phyloP scores from a whole-genome alignment of 495 filamentous ascomycete genomes.

The Penicillium pancosmium region DNA sequence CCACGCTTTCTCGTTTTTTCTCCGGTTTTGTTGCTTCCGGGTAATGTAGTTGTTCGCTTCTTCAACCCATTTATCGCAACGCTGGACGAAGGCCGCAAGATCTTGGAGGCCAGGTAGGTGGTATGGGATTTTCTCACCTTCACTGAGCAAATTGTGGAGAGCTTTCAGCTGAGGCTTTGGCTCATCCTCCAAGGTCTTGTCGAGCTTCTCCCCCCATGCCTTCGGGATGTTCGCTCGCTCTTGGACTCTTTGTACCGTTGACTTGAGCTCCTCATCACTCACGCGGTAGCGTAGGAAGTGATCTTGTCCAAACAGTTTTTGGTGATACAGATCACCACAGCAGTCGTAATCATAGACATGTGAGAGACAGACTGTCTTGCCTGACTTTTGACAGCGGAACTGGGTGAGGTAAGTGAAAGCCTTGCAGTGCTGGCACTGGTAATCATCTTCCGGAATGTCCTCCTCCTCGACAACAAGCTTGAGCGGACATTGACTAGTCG shows the following conservation, averaged over 20 bases:
- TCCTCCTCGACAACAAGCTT: slow-evolving; percentile 61
- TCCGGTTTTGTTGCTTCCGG: slow-evolving; percentile 96
- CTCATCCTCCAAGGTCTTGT: slow-evolving; percentile 79
- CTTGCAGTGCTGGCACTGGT: slow-evolving; percentile 91
- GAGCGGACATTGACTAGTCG: slow-evolving; percentile 41
- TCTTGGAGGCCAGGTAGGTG: slow-evolving; percentile 81
- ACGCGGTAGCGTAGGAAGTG: slow-evolving; percentile 77
- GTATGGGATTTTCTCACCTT: slow-evolving; percentile 97
- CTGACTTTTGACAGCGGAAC: slow-evolving; percentile 77
- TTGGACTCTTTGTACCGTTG: slow-evolving; percentile 71
- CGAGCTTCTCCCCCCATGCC: slow-evolving; percentile 87
- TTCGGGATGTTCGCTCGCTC: slow-evolving; percentile 88
- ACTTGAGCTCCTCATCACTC: slow-evolving; percentile 67
- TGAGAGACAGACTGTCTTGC: slow-evolving; percentile 74
- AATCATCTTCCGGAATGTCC: slow-evolving; percentile 85
- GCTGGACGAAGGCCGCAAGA: slow-evolving; percentile 87
- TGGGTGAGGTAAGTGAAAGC: slow-evolving; percentile 89
- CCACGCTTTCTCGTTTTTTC: slow-evolving; percentile 95
- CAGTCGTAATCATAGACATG: slow-evolving; percentile 81
- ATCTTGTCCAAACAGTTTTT: slow-evolving; percentile 60
- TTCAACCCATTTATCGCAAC: slow-evolving; percentile 97
- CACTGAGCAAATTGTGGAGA: slow-evolving; percentile 79
- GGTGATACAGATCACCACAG: slow-evolving; percentile 65
- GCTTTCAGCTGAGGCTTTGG: slow-evolving; percentile 83
- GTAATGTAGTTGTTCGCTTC: slow-evolving; percentile 97